A percentile compares a stretch with the other conserved stretches of the same genome.
Conservation (phyloP, 2,329 filamentous ascomycete species). For the Diaporthe citri region DNA sequence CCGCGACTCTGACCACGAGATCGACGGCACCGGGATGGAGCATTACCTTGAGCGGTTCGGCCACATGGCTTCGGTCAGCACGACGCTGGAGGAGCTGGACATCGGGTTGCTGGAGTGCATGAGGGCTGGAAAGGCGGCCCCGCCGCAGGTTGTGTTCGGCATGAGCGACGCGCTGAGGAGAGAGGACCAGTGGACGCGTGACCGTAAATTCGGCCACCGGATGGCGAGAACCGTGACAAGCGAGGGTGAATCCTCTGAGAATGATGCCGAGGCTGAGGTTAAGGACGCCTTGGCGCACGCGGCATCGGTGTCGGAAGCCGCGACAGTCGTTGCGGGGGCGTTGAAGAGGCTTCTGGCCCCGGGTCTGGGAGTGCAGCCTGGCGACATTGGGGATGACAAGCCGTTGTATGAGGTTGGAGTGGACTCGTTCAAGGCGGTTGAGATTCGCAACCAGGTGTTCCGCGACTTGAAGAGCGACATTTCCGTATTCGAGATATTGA, state of each 20-base stretch:
- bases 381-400: neutral
- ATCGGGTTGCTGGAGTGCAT: neutral
- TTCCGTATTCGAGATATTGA: slow-evolving; percentile 38
- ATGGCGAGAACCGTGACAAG: neutral
- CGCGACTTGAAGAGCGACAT: slow-evolving; percentile 31
- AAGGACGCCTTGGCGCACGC: neutral
- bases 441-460: slow-evolving; percentile 34
- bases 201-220: neutral
- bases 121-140: neutral
- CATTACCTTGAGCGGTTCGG: slow-evolving; percentile 4
- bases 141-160: neutral
- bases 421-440: slow-evolving; percentile 37
- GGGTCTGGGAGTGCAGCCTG: neutral
- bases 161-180: neutral
- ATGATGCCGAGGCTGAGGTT: neutral
- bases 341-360: neutral
- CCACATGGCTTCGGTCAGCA: neutral
- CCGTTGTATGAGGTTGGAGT: slow-evolving; percentile 10
- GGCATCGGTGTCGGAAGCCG: neutral
- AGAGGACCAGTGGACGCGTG: neutral
- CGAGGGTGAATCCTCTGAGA: neutral
- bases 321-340: neutral
- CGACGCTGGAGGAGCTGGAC: slow-evolving; percentile 12
- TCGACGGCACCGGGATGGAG: slow-evolving; percentile 6
- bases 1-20: neutral